A percentile compares a stretch with the other conserved stretches of the same genome.
phyloP scores from a whole-genome alignment of 257 asterid genomes.

The Knoxia roxburghii region DNA sequence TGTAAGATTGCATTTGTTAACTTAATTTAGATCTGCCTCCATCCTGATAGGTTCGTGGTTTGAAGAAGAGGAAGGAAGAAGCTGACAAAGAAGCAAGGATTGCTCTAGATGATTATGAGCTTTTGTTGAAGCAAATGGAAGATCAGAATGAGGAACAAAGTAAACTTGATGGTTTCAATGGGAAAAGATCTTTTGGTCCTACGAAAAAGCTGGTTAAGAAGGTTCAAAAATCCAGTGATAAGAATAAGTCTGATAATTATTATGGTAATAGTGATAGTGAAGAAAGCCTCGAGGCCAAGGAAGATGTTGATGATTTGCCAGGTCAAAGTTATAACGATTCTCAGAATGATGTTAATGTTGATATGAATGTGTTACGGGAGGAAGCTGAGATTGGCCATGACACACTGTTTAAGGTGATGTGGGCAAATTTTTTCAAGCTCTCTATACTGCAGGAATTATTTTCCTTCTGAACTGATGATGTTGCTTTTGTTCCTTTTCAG shows the following conservation, averaged over 20 bases:
- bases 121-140: conserved; percentile 57
- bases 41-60: conserved; percentile 49
- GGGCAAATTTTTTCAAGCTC: not conserved
- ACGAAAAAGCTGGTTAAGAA: conserved; percentile 43
- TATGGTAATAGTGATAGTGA: conserved; percentile 77
- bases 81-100: conserved; percentile 78
- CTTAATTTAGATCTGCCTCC: not conserved
- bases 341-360: conserved; percentile 43
- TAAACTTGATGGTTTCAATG: conserved; percentile 35
- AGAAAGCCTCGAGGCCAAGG: conserved; percentile 39
- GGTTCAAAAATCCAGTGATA: conserved; percentile 34
- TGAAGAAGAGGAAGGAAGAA: conserved; percentile 62
- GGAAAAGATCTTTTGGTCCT: conserved; percentile 79
- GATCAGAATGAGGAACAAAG: conserved; percentile 30
- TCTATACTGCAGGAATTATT: not conserved
- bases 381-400: conserved; percentile 54
- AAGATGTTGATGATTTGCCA: conserved; percentile 29
- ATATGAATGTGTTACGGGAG: conserved; percentile 59
- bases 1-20: not conserved
- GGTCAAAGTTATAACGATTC: conserved; percentile 26
- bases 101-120: conserved; percentile 70
- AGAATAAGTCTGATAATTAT: conserved; percentile 42
- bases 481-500: conserved; percentile 30
- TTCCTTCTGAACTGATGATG: not conserved
- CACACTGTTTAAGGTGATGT: conserved; percentile 63